phyloP scores from a whole-genome alignment of 495 filamentous ascomycete genomes.

The Aspergillus ostianus region DNA sequence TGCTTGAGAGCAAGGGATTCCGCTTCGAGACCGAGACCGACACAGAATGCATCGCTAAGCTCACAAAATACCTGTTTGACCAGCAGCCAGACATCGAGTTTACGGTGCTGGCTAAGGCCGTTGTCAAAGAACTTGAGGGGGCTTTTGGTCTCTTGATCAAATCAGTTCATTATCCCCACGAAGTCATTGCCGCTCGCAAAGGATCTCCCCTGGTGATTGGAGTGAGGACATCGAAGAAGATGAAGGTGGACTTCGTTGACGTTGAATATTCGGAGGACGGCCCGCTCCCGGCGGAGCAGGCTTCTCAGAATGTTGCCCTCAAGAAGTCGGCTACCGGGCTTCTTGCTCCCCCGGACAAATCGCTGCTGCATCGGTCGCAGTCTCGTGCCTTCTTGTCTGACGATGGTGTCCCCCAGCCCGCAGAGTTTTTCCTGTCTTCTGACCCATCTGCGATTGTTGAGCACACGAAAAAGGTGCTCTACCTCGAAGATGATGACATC shows the following conservation, averaged over 20 bases:
- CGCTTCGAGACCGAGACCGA: constrained; percentile 98
- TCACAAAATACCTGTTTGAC: constrained; percentile 97
- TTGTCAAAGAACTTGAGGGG: constrained; percentile 97
- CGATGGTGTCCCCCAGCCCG: constrained; percentile 94
- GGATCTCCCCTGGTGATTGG: constrained; percentile 95
- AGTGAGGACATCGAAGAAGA: constrained; percentile 92
- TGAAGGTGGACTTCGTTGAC: constrained; percentile 99
- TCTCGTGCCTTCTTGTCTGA: constrained; percentile 98
- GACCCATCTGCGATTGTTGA: constrained; percentile 98
- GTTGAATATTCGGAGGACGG: constrained; percentile 90
- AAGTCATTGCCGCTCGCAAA: constrained; percentile 96
- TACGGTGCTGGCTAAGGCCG: constrained; percentile 91
- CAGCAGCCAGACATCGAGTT: constrained; percentile 93
- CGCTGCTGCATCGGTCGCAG: constrained; percentile 93
- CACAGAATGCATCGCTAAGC: constrained; percentile 98
- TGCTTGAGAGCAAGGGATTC: constrained; percentile 92
- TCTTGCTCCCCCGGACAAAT: constrained; percentile 90
- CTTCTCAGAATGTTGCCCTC: constrained; percentile 92
- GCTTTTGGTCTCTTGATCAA: constrained; percentile 96
- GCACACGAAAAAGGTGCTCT: constrained; percentile 99
- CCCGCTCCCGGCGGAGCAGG: constrained; percentile 87
- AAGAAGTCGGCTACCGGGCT: constrained; percentile 85
- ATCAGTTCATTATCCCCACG: constrained; percentile 97
- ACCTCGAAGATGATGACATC: constrained; percentile 98
- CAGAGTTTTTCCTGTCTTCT: constrained; percentile 97